Evolutionary conservation across 2,329 filamentous ascomycete species (phyloP).

Genomic region (Grosmannia clavigera): DNA sequence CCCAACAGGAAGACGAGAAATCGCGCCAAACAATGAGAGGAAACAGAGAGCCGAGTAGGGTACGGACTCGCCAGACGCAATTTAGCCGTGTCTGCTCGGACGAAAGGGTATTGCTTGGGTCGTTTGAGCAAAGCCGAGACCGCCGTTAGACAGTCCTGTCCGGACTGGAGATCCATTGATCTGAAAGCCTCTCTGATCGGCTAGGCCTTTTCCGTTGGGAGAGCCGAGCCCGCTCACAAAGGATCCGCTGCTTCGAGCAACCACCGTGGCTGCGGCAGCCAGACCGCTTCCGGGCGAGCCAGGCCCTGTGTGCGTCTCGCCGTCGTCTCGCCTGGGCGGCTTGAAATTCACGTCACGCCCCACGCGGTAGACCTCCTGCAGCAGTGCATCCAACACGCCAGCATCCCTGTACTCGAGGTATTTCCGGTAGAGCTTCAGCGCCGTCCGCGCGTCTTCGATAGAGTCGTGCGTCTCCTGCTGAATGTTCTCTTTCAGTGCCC

Average conservation of each 20-base stretch:
- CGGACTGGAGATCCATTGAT: neutral
- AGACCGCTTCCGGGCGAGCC: neutral
- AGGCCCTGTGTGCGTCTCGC: constrained; percentile 11
- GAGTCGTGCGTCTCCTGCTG: constrained; percentile 88
- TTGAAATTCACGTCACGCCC: constrained; percentile 36
- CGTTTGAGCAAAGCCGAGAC: neutral
- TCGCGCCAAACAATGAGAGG: neutral
- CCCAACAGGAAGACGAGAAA: neutral
- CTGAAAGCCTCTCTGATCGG: too few relatives aligned
- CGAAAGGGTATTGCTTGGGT: neutral
- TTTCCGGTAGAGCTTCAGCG: constrained; percentile 77
- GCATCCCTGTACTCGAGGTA: constrained; percentile 82
- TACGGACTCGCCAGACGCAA: neutral
- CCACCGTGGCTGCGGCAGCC: too few relatives aligned
- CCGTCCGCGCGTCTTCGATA: constrained; percentile 88
- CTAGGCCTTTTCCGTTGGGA: too few relatives aligned
- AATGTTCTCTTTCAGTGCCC: constrained; percentile 83
- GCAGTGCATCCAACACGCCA: constrained; percentile 68
- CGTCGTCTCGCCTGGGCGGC: constrained; percentile 34
- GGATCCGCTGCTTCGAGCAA: too few relatives aligned
- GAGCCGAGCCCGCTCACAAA: neutral
- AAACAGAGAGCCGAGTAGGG: neutral
- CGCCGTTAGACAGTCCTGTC: neutral
- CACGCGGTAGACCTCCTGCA: constrained; percentile 69
- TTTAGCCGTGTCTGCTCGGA: neutral